Evolutionary conservation across 2,329 filamentous ascomycete species (phyloP).

Genomic region (Chrysosporium keratinophilum): DNA sequence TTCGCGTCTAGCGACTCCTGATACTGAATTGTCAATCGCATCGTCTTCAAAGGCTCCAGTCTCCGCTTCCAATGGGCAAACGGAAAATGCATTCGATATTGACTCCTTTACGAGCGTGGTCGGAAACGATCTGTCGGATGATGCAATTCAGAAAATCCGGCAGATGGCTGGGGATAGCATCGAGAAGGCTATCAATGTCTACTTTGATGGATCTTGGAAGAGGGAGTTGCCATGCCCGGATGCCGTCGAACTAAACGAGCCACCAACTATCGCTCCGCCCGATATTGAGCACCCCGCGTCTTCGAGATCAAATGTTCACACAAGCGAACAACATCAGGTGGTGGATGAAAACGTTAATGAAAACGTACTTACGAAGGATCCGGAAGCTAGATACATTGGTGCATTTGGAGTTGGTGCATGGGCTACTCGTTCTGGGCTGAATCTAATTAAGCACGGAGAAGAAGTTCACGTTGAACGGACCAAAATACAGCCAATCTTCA

Average conservation of each 20-base stretch:
- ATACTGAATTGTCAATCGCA: not conserved
- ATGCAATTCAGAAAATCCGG: constrained; percentile 41
- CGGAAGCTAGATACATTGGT: constrained; percentile 65
- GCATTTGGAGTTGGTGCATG: constrained; percentile 86
- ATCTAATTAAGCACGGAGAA: constrained; percentile 70
- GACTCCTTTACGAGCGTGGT: constrained; percentile 48
- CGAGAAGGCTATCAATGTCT: constrained; percentile 54
- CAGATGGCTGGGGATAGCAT: constrained; percentile 43
- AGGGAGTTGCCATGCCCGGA: constrained; percentile 16
- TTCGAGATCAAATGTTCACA: not conserved
- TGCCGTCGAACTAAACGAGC: too few relatives aligned
- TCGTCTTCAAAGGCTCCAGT: constrained; percentile 10
- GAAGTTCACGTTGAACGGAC: constrained; percentile 76
- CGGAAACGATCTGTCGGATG: constrained; percentile 41
- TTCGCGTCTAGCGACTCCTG: not conserved
- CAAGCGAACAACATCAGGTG: not conserved
- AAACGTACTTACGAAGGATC: constrained; percentile 24
- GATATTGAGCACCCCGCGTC: not conserved
- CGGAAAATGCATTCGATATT: constrained; percentile 41
- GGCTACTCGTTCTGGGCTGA: constrained; percentile 73
- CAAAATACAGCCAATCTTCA: constrained; percentile 54
- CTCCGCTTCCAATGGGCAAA: not conserved
- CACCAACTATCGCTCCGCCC: not conserved
- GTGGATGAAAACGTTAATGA: constrained; percentile 13
- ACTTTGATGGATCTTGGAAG: constrained; percentile 55